phyloP scores from a whole-genome alignment of 2,329 filamentous ascomycete species.

The Pseudocercospora crystallina region DNA sequence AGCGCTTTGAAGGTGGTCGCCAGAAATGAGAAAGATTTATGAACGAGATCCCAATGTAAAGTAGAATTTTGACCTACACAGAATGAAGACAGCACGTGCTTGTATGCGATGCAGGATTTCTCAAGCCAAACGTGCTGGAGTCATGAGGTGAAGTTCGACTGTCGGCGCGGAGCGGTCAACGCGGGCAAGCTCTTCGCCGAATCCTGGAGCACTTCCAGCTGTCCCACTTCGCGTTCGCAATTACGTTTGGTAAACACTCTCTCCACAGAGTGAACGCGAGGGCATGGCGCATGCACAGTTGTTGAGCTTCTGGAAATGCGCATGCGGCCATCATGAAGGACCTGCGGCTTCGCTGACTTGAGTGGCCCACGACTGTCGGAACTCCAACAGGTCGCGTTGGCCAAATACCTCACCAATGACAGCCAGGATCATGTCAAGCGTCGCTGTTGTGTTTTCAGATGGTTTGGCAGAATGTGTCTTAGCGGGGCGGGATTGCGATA shows the following conservation, averaged over 20 bases:
- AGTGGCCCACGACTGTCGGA: constrained; percentile 47
- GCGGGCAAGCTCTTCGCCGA: no score
- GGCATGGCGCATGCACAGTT: neutral
- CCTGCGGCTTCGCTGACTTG: neutral
- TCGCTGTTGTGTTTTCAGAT: constrained; percentile 49
- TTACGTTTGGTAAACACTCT: neutral
- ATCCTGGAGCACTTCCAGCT: no score
- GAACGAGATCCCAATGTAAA: no score
- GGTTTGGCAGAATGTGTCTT: constrained; percentile 3
- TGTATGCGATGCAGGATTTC: no score
- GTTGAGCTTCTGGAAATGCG: no score
- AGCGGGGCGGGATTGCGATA: no score
- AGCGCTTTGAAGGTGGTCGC: no score
- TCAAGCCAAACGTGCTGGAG: neutral
- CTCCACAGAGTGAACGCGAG: neutral
- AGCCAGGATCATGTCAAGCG: constrained; percentile 88
- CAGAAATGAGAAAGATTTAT: no score
- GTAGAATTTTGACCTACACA: no score
- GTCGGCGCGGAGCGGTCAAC: neutral
- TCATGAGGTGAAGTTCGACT: constrained; percentile 7
- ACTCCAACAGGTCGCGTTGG: constrained; percentile 79
- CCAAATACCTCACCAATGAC: constrained; percentile 86
- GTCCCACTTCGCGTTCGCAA: no score
- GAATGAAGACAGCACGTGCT: no score
- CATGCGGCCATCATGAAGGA: neutral